Evolutionary conservation across 495 filamentous ascomycete genomes (phyloP).

Genomic region (Trichoderma reesei): DNA sequence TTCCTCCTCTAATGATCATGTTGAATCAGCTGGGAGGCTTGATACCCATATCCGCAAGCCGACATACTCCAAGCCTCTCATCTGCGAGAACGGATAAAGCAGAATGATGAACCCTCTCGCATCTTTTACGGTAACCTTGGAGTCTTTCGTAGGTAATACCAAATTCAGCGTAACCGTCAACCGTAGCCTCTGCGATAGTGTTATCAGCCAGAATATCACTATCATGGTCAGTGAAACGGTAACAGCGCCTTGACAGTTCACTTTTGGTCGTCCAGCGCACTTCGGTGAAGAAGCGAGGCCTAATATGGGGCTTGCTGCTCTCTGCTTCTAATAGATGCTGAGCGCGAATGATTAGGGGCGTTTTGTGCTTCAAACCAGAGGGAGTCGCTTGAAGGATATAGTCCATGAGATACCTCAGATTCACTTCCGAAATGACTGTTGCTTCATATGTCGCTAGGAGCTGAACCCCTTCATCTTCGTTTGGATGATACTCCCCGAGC

Average conservation of each 20-base stretch:
- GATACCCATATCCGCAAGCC: neutral
- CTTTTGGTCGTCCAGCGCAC: too few species aligned
- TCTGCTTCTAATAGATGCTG: neutral
- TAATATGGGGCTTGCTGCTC: neutral
- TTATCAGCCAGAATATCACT: neutral
- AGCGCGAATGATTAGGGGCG: neutral
- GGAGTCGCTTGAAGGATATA: neutral
- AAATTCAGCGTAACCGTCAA: neutral
- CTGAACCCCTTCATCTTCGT: too few species aligned
- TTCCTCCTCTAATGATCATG: too few species aligned
- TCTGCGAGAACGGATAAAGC: neutral
- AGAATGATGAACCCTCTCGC: neutral
- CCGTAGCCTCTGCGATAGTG: neutral
- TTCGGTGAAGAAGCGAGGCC: too few species aligned
- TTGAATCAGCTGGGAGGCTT: too few species aligned
- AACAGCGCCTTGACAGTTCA: too few species aligned
- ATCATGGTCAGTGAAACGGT: too few species aligned
- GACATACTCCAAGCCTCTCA: neutral
- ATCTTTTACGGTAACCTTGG: neutral
- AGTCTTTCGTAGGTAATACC: too few species aligned
- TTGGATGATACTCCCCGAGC: too few species aligned
- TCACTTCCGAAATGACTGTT: neutral
- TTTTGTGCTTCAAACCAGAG: neutral
- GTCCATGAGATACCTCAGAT: neutral
- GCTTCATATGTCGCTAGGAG: neutral